These are phyloP conservation scores for Xylaria sp. DNA, from an alignment of 2,329 filamentous ascomycete species.

Conservation along the genomic window DNA sequence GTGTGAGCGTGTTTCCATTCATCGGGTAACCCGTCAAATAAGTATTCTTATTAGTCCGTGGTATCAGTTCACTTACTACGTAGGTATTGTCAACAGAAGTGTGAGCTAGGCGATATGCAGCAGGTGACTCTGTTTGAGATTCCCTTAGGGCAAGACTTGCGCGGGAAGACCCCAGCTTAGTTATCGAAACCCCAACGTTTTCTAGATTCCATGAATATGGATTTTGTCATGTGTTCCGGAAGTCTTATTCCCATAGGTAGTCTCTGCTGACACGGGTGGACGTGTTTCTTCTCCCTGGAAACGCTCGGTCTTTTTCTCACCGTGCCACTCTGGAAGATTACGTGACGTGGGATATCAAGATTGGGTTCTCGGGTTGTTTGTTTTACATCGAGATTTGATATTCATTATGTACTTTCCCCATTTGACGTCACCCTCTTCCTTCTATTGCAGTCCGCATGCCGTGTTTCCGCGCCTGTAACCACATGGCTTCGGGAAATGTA, in stretches of 20 bases:
- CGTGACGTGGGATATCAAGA: background rate
- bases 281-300: background rate
- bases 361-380: background rate
- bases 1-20: slow-evolving; percentile 6
- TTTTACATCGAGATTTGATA: background rate
- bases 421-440: background rate
- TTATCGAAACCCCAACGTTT: background rate
- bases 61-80: background rate
- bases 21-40: background rate
- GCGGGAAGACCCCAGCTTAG: slow-evolving; percentile 10
- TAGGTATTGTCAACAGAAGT: background rate
- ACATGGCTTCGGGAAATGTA: slow-evolving; percentile 15
- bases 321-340: background rate
- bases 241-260: background rate
- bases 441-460: slow-evolving; percentile 6
- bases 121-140: slow-evolving; percentile 23
- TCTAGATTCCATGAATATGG: background rate
- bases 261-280: slow-evolving; percentile 9
- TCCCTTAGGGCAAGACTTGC: slow-evolving; percentile 7
- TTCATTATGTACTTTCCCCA: background rate
- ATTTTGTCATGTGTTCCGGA: background rate
- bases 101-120: slow-evolving; percentile 24
- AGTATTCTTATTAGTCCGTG: background rate
- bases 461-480: slow-evolving; percentile 5
- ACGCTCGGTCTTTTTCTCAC: background rate